Percentiles rank a stretch among this genome's conserved stretches.
These are phyloP conservation scores for Metschnikowia santaceciliae DNA, from an alignment of 805 yeast species.

Conservation along the genomic window DNA sequence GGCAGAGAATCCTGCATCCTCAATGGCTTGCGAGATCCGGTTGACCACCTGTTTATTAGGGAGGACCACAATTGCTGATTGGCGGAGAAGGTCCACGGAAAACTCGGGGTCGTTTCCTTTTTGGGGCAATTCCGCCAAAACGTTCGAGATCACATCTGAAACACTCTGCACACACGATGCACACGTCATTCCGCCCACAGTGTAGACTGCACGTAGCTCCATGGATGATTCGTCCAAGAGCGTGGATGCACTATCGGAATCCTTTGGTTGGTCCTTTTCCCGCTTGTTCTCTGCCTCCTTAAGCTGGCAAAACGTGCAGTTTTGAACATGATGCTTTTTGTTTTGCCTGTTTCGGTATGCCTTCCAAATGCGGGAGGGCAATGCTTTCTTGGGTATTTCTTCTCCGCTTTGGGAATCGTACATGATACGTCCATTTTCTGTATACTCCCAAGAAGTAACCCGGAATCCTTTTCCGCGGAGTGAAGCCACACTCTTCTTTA, in stretches of 20 bases:
- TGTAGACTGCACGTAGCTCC: conserved; percentile 46
- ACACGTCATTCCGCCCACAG: conserved; percentile 47
- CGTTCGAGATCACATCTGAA: conserved; percentile 25
- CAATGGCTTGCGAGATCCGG: conserved; percentile 23
- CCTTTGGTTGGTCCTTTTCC: neutral
- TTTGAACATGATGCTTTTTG: conserved; percentile 33
- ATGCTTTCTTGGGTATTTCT: neutral
- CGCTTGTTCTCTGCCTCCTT: conserved; percentile 7
- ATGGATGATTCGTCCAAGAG: conserved; percentile 3
- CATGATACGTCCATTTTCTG: conserved; percentile 15
- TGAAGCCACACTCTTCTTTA: conserved; percentile 16
- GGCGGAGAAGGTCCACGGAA: conserved; percentile 49
- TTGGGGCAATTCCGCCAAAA: conserved; percentile 12
- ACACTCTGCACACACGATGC: conserved; percentile 34
- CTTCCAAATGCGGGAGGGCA: conserved; percentile 9
- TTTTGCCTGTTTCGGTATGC: conserved; percentile 16
- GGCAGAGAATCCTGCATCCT: conserved; percentile 41
- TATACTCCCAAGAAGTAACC: conserved; percentile 33
- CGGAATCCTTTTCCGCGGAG: conserved; percentile 38
- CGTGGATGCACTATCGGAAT: neutral
- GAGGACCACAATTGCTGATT: conserved; percentile 51
- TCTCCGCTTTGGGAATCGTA: conserved; percentile 8
- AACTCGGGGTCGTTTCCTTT: conserved; percentile 27
- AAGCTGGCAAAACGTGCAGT: conserved; percentile 41
- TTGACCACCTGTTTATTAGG: conserved; percentile 47